Conservation (phyloP, 352 stramenopile genomes). For the Phytophthora syringae region DNA sequence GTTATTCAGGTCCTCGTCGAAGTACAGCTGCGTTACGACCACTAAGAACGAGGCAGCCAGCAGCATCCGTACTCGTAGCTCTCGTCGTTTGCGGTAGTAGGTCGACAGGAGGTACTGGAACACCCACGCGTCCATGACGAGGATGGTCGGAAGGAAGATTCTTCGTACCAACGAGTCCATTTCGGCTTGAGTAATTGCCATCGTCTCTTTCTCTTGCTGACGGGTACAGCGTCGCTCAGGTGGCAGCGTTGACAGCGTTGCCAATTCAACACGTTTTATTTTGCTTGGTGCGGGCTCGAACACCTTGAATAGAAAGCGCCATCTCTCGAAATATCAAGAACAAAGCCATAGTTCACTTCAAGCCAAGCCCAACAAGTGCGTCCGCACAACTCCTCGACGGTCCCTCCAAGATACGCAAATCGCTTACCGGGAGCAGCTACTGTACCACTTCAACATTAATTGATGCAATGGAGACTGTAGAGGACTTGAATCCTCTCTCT, state of each 20-base stretch:
- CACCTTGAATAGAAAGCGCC: too few species aligned
- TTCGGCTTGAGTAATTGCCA: constrained; percentile 16
- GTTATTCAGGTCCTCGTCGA: constrained; percentile 17
- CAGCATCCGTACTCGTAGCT: constrained; percentile 35
- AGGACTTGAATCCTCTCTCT: neutral
- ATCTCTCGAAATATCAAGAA: too few species aligned
- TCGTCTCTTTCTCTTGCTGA: too few species aligned
- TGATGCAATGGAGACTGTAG: neutral
- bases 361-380: neutral
- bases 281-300: too few species aligned
- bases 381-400: neutral
- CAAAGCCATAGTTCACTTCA: too few species aligned
- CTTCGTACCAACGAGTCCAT: constrained; percentile 18
- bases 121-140: constrained; percentile 39
- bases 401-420: neutral
- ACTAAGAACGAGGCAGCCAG: constrained; percentile 27
- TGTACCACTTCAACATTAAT: neutral
- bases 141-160: constrained; percentile 37
- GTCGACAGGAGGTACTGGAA: constrained; percentile 47
- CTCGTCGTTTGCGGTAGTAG: constrained; percentile 33
- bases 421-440: neutral
- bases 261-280: neutral
- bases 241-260: neutral
- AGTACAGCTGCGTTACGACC: constrained; percentile 36
- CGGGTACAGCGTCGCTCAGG: neutral